Conservation (phyloP, 2,329 filamentous ascomycete genomes). For the Phialocephala subalpina region DNA sequence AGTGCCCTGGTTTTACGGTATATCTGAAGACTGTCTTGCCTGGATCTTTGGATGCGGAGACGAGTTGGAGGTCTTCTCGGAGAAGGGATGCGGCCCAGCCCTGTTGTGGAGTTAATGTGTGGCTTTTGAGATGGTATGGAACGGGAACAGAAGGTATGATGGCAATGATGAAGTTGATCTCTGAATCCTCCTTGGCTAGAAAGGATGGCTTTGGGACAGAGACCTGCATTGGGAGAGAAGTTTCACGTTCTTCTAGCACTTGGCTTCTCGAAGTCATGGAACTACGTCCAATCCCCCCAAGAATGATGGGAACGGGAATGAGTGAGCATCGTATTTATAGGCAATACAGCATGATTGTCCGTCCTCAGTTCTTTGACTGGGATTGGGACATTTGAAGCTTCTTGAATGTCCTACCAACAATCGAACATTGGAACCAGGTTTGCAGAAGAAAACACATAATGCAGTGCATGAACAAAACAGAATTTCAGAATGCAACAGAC, state of each 20-base stretch:
- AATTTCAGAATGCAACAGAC: background rate
- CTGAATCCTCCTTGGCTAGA: too few relatives aligned
- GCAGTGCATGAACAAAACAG: background rate
- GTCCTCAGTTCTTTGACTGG: too few relatives aligned
- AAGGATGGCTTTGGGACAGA: too few relatives aligned
- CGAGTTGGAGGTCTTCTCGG: conserved; percentile 30
- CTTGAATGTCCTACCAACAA: background rate
- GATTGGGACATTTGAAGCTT: background rate
- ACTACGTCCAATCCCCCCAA: too few relatives aligned
- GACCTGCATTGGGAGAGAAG: too few relatives aligned
- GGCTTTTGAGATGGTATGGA: background rate
- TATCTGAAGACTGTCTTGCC: conserved; percentile 49
- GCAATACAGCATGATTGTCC: too few relatives aligned
- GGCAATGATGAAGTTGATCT: too few relatives aligned
- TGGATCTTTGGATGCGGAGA: conserved; percentile 38
- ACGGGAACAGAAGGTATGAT: background rate
- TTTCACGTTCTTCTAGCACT: too few relatives aligned
- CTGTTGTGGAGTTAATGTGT: conserved; percentile 22
- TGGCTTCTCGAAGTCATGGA: too few relatives aligned
- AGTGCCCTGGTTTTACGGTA: conserved; percentile 58
- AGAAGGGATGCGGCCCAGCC: conserved; percentile 39
- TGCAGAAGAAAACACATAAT: background rate
- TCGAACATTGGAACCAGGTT: background rate
- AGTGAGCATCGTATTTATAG: too few relatives aligned
- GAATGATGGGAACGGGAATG: too few relatives aligned